Evolutionary conservation across 2,329 filamentous ascomycete species (phyloP), one percentile per base, ranked within the genome.

Genomic region (Paramyrothecium sp.): DNA sequence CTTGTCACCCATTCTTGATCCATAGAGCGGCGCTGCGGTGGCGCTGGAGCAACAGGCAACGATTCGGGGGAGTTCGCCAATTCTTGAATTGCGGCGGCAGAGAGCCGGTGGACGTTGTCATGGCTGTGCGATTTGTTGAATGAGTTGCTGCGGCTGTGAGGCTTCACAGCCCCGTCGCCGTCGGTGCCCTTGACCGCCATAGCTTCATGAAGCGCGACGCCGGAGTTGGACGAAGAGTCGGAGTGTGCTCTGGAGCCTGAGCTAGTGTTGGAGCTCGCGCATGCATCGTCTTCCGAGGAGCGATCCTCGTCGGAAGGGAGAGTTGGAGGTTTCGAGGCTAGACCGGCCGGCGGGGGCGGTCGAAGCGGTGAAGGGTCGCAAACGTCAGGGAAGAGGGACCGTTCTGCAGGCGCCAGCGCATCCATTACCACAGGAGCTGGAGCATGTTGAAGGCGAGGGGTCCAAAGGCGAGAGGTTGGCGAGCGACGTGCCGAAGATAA

Each of bases 1-100:
- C 60, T 60, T 17, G 67, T 65, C 51, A 63, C 65, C 2, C 69
- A 64, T 34, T 79, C 79, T 66, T 70, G 59, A 69, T 79, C 61
- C 69, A 78, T 60, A 67, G 67, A 60, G 69, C 71, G 61, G 65
- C 74, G 60, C 69, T 72, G 60, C 54, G 68, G 54, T 58, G 73
- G 68, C 63, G 73, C 69, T 61, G 72, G 69, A 2, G 81, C 80
- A 1, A 87, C 69, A 13, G 85, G 85, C 2, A 88, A 71, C 1
- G 84, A 87, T 26, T 85, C 82, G 7, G 83, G 83, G 2, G 81
- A 78, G 26, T 78, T 79, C 16, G 82, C 80, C 58, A 88, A 71
- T 58, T 84, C 80, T 54, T 84, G 80, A 67, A 88, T 85, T 64
- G 86, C 82, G 41, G 77, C 80, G 8, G 81, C 81, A 0, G 84